Evolutionary conservation across 768 basidiomycete genomes (phyloP).

Genomic region (Lentinus brumalis): DNA sequence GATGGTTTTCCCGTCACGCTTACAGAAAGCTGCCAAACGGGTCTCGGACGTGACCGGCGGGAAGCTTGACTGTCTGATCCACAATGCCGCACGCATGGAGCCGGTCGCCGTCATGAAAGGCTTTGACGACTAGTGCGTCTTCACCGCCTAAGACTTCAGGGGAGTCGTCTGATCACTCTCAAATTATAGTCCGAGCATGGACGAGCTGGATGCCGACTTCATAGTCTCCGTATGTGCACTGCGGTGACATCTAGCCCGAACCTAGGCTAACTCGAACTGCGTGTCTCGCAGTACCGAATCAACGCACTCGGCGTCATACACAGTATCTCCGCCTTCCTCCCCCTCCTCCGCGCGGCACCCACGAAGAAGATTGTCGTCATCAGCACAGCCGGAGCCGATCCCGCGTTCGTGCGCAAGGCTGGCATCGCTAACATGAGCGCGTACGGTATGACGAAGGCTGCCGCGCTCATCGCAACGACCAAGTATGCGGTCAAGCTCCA

Average conservation of each 20-base stretch:
- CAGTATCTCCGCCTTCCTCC: not conserved
- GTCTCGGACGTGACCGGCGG: constrained; percentile 30
- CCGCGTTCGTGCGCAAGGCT: constrained; percentile 23
- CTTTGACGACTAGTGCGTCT: constrained; percentile 29
- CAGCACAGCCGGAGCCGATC: constrained; percentile 33
- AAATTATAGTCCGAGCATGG: constrained; percentile 7
- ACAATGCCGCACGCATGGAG: constrained; percentile 35
- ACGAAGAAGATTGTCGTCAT: constrained; percentile 39
- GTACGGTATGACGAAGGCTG: constrained; percentile 42
- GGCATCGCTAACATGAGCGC: constrained; percentile 17
- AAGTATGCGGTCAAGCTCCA: constrained; percentile 38
- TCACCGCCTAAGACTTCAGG: not conserved
- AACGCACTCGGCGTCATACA: constrained; percentile 37
- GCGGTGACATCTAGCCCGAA: too few relatives aligned
- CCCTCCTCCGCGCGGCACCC: constrained; percentile 36
- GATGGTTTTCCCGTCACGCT: too few relatives aligned
- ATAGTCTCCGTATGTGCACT: not conserved
- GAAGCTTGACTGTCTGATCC: constrained; percentile 36
- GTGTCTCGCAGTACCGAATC: constrained; percentile 4
- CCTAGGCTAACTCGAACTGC: not conserved
- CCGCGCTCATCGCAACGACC: constrained; percentile 37
- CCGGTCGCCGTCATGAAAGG: constrained; percentile 5
- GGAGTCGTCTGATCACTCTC: not conserved
- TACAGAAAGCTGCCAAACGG: constrained; percentile 23
- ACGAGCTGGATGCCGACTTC: constrained; percentile 18